Percentiles rank a stretch among this genome's conserved stretches.
Evolutionary conservation across 352 stramenopile genomes (phyloP).

Genomic region (Phytopythium helicoides): DNA sequence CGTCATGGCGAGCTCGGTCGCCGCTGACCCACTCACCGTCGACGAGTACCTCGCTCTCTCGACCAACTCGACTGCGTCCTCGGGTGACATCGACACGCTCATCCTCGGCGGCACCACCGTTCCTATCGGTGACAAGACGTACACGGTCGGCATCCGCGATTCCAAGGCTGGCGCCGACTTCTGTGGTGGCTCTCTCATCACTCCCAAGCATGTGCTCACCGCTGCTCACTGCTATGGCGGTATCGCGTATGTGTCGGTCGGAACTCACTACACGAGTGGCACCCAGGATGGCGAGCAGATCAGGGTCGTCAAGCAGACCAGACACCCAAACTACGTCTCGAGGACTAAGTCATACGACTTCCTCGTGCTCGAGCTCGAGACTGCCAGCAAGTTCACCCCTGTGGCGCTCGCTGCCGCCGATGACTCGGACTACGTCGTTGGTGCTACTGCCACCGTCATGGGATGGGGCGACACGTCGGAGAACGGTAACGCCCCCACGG

Average conservation of each 20-base stretch:
- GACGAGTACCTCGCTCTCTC: too few species aligned
- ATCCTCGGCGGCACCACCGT: slow-evolving; percentile 32
- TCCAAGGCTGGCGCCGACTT: slow-evolving; percentile 39
- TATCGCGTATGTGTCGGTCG: slow-evolving; percentile 48
- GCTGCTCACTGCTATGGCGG: slow-evolving; percentile 54
- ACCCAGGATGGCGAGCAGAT: too few species aligned
- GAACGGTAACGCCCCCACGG: slow-evolving; percentile 16
- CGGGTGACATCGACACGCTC: background rate
- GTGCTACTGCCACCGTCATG: slow-evolving; percentile 38
- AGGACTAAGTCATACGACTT: too few species aligned
- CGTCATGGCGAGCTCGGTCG: too few species aligned
- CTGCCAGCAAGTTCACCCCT: slow-evolving; percentile 24
- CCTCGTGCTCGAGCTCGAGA: too few species aligned
- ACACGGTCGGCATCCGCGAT: slow-evolving; percentile 38
- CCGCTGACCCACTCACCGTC: too few species aligned
- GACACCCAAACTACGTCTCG: too few species aligned
- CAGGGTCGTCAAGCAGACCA: too few species aligned
- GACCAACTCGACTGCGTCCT: background rate
- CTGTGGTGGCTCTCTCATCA: slow-evolving; percentile 71
- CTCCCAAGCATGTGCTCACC: slow-evolving; percentile 56
- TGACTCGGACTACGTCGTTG: slow-evolving; percentile 15
- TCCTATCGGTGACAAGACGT: slow-evolving; percentile 43
- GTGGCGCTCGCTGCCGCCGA: slow-evolving; percentile 28
- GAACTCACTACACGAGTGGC: slow-evolving; percentile 48
- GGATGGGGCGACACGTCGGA: slow-evolving; percentile 30